These are phyloP conservation scores for Chrysosporium keratinophilum DNA, from an alignment of 2,329 filamentous ascomycete species.

Conservation along the genomic window DNA sequence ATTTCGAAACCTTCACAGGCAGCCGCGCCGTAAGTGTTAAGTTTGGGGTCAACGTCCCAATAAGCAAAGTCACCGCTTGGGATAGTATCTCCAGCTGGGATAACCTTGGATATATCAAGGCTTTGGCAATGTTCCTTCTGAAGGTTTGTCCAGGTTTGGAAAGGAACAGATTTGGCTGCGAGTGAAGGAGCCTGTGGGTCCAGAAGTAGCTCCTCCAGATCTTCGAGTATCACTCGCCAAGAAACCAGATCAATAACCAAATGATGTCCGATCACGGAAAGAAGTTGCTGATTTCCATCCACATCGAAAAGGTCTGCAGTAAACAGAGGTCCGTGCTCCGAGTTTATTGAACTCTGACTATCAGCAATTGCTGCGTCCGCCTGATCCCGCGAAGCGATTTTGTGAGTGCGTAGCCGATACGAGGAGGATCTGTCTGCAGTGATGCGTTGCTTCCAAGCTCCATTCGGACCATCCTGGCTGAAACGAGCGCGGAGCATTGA, in stretches of 20 bases:
- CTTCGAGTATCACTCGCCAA: conserved; percentile 17
- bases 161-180: conserved; percentile 29
- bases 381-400: conserved; percentile 18
- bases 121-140: conserved; percentile 22
- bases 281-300: conserved; percentile 17
- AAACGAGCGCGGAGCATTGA: conserved; percentile 21
- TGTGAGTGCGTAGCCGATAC: conserved; percentile 25
- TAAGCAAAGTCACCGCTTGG: conserved; percentile 27
- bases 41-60: conserved; percentile 28
- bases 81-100: conserved; percentile 24
- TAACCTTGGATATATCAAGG: conserved; percentile 8
- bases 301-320: conserved; percentile 28
- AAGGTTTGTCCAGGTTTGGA: conserved; percentile 32
- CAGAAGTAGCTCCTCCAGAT: conserved; percentile 19
- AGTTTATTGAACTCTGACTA: conserved; percentile 26
- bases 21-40: conserved; percentile 29
- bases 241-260: conserved; percentile 22
- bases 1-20: conserved; percentile 29
- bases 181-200: conserved; percentile 24
- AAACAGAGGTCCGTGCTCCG: conserved; percentile 21
- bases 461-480: conserved; percentile 22
- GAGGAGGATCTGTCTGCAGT: conserved; percentile 25
- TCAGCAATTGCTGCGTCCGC: conserved; percentile 24
- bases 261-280: conserved; percentile 29
- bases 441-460: conserved; percentile 17